Evolutionary conservation across 108 stramenopile species (phyloP).

Genomic region (Fragilaria radians): DNA sequence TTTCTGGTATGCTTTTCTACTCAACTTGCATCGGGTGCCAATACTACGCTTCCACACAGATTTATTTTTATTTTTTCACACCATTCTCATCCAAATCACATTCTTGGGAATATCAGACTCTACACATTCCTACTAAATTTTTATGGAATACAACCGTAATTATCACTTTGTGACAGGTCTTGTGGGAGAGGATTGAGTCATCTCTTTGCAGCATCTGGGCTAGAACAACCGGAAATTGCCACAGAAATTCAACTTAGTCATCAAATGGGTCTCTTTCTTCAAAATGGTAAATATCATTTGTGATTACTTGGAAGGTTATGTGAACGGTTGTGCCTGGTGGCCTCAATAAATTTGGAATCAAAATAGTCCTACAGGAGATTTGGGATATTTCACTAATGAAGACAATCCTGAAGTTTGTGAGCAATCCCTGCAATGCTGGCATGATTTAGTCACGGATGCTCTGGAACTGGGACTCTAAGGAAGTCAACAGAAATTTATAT

Average conservation of each 20-base stretch:
- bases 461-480: constrained; percentile 89
- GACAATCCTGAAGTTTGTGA: constrained; percentile 28
- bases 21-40: too few species aligned
- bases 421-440: constrained; percentile 71
- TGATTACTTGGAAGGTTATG: constrained; percentile 99
- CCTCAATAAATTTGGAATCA: constrained; percentile 93
- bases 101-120: too few species aligned
- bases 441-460: constrained; percentile 97
- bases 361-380: constrained; percentile 63
- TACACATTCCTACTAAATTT: too few species aligned
- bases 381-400: constrained; percentile 84
- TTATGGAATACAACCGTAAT: constrained; percentile 95
- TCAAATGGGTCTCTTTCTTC: constrained; percentile 98
- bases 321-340: constrained; percentile 98
- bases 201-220: constrained; percentile 83
- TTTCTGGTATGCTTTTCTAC: too few species aligned
- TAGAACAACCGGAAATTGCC: constrained; percentile 63
- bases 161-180: constrained; percentile 98
- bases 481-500: too few species aligned
- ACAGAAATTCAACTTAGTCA: constrained; percentile 71
- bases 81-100: too few species aligned
- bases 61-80: too few species aligned
- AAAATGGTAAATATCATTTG: constrained; percentile 99
- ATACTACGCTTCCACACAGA: too few species aligned
- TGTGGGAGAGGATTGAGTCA: constrained; percentile 95